Evolutionary conservation across 177 flowering plant genomes (phyloP), one percentile per base, ranked within the genome.

Genomic region (Vitis hybrid): DNA sequence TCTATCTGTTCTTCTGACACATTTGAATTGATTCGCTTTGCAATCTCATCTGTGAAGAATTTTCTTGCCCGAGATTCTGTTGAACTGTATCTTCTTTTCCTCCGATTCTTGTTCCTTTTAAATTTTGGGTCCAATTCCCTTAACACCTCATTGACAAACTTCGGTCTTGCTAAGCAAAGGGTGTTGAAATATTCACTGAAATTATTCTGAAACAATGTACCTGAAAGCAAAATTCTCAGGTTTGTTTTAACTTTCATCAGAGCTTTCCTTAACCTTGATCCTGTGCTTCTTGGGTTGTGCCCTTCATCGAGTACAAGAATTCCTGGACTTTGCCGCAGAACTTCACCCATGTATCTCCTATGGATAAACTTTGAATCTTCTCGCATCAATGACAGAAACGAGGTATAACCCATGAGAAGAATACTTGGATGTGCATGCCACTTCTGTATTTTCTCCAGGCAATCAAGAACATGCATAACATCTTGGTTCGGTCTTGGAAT

Each of bases 151-250:
- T 73, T 41, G 9, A 90, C 82, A 77, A 96, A 96, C 66, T 67
- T 80, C 0, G 98, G 99, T 75, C 99, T 85, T 35, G 98, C 95
- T 71, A 96, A 78, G 76, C 83, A 81, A 14, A 93, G 92, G 20
- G 98, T 92, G 83, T 93, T 96, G 78, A 93, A 96, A 71, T 93
- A 96, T 72, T 93, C 99, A 15, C 88, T 87, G 53, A 96, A 92
- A 66, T 91, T 96, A 76, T 96, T 93, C 75, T 93, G 98, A 70
- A 93, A 93, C 68, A 93, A 62, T 18, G 98, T 96, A 9, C 98
- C 98, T 2, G 99, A 93, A 11, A 96, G 93, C 77, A 96, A 76
- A 67, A 96, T 78, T 69, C 99, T 79, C 56, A 85, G 62, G 9
- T 83, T 84, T 5, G 97, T 93, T 32, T 87, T 76, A 13, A 93